These are phyloP conservation scores for Gelatoporia subvermispora DNA, from an alignment of 768 basidiomycete genomes.

Conservation along the genomic window DNA sequence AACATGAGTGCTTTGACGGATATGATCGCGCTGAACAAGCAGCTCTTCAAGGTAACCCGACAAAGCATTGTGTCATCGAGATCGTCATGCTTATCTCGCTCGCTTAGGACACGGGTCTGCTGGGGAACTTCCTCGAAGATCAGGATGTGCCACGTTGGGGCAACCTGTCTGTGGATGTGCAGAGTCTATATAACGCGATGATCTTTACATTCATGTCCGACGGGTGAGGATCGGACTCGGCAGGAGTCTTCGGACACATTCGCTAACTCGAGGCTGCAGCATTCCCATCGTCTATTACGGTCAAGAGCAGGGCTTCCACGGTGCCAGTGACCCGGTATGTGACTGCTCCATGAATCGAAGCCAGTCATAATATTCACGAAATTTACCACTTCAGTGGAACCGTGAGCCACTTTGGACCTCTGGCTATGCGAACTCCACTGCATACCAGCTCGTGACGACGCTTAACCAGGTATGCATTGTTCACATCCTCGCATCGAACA, in stretches of 20 bases:
- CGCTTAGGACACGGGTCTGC: conserved; percentile 30
- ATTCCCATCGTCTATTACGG: conserved; percentile 83
- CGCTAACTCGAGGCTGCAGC: conserved; percentile 16
- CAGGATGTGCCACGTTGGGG: conserved; percentile 75
- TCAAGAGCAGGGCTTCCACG: conserved; percentile 69
- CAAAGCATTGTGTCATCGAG: neutral
- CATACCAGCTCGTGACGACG: conserved; percentile 53
- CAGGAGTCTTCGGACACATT: neutral
- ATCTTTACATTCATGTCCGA: conserved; percentile 71
- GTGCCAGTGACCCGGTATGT: conserved; percentile 60
- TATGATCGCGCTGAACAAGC: conserved; percentile 48
- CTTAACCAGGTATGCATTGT: conserved; percentile 50
- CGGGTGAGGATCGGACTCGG: too few relatives aligned
- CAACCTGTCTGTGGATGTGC: conserved; percentile 65
- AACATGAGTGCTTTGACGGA: conserved; percentile 57
- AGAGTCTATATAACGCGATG: conserved; percentile 73
- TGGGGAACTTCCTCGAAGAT: conserved; percentile 80
- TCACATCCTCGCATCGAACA: neutral
- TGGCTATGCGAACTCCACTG: conserved; percentile 50
- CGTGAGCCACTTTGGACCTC: conserved; percentile 76
- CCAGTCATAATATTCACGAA: conserved; percentile 1
- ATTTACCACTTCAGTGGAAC: conserved; percentile 44
- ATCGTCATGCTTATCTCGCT: neutral
- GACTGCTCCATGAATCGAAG: neutral
- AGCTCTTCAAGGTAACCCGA: conserved; percentile 40